Percentiles rank a stretch among this genome's conserved stretches.
phyloP scores from a whole-genome alignment of 1,284 basidiomycete genomes.

The Filobasidium uniguttulatum region DNA sequence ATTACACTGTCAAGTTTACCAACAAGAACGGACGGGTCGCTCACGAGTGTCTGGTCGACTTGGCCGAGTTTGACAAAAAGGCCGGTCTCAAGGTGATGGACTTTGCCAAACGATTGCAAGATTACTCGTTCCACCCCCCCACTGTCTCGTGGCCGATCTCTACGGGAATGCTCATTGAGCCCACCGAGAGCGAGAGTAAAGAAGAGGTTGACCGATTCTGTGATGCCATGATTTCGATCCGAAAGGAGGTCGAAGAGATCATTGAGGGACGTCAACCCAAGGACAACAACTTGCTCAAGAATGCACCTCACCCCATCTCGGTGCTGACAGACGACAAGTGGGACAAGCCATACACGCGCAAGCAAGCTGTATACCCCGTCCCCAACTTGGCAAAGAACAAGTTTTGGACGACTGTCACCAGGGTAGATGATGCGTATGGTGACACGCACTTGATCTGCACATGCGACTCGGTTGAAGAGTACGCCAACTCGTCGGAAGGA shows the following conservation, averaged over 20 bases:
- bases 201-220: constrained; percentile 88
- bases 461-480: constrained; percentile 75
- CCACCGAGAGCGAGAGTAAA: constrained; percentile 77
- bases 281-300: constrained; percentile 81
- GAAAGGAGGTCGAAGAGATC: constrained; percentile 78
- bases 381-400: constrained; percentile 67
- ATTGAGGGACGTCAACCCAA: constrained; percentile 68
- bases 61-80: constrained; percentile 82
- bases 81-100: constrained; percentile 85
- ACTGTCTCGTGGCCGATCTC: constrained; percentile 65
- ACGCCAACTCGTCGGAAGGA: constrained; percentile 29
- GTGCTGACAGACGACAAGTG: constrained; percentile 65
- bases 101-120: constrained; percentile 80
- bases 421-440: constrained; percentile 63
- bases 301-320: constrained; percentile 80
- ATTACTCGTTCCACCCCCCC: constrained; percentile 33
- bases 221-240: constrained; percentile 92
- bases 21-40: constrained; percentile 84
- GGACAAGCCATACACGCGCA: constrained; percentile 78
- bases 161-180: constrained; percentile 55
- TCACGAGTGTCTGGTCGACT: constrained; percentile 87
- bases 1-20: constrained; percentile 81
- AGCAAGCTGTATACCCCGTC: constrained; percentile 71
- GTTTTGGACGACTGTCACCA: constrained; percentile 83
- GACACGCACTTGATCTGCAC: constrained; percentile 49